phyloP scores from a whole-genome alignment of 768 basidiomycete genomes.

The Austroboletus eburneus region DNA sequence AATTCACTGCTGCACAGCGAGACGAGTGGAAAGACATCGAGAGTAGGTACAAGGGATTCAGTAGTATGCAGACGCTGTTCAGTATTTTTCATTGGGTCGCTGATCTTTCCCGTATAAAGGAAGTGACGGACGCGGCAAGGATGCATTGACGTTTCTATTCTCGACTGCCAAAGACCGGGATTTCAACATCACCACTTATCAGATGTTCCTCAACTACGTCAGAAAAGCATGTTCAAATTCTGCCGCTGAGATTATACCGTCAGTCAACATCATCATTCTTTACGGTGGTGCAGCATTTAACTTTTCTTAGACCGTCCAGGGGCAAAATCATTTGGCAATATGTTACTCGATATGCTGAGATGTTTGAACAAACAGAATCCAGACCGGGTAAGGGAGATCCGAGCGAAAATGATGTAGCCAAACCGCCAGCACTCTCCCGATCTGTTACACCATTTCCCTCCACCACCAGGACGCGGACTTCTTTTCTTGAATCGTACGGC shows the following conservation, averaged over 20 bases:
- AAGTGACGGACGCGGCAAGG: slow-evolving; percentile 1
- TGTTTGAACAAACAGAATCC: slow-evolving; percentile 12
- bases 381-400: not conserved
- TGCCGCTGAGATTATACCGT: slow-evolving; percentile 12
- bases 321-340: slow-evolving; percentile 17
- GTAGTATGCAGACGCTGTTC: slow-evolving; percentile 18
- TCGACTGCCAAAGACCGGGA: slow-evolving; percentile 14
- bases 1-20: slow-evolving; percentile 9
- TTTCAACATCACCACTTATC: slow-evolving; percentile 22
- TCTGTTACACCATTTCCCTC: slow-evolving; percentile 18
- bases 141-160: slow-evolving; percentile 18
- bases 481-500: slow-evolving; percentile 16
- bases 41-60: slow-evolving; percentile 17
- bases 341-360: slow-evolving; percentile 1
- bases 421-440: not conserved
- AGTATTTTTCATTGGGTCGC: not conserved
- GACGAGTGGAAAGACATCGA: slow-evolving; percentile 7
- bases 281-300: not conserved
- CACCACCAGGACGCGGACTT: slow-evolving; percentile 12
- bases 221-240: not conserved
- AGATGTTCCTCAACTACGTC: slow-evolving; percentile 14
- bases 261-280: slow-evolving; percentile 2
- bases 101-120: slow-evolving; percentile 13
- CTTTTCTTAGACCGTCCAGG: slow-evolving; percentile 11
- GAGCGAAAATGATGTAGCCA: not conserved